A percentile compares a stretch with the other conserved stretches of the same genome.
Conservation (phyloP, 1,139 yeast genomes). For the Protomyces macrosporus region DNA sequence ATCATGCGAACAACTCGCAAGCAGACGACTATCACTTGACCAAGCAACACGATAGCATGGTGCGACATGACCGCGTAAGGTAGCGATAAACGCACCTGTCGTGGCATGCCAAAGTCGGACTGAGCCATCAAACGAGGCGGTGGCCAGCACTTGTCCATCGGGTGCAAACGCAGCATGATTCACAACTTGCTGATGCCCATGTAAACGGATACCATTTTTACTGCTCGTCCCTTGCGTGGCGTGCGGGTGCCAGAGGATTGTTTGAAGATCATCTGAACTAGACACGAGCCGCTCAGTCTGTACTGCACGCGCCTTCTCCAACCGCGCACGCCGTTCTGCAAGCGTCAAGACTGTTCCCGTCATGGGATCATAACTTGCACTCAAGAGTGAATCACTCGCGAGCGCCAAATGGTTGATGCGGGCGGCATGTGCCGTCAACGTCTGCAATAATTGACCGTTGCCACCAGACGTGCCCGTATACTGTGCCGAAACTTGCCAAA, state of each 20-base stretch:
- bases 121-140: conserved; percentile 92
- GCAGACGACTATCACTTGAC: conserved; percentile 88
- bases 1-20: conserved; percentile 92
- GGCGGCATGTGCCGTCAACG: conserved; percentile 85
- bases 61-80: conserved; percentile 95
- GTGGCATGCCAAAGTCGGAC: conserved; percentile 94
- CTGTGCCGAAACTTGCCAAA: conserved; percentile 69
- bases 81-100: conserved; percentile 84
- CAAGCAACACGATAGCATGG: conserved; percentile 98
- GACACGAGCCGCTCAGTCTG: conserved; percentile 74
- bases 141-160: conserved; percentile 83
- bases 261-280: conserved; percentile 95
- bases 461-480: conserved; percentile 49
- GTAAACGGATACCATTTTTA: conserved; percentile 87
- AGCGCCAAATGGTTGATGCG: conserved; percentile 95
- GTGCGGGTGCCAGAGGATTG: conserved; percentile 91
- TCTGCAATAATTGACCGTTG: conserved; percentile 50
- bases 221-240: conserved; percentile 47
- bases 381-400: conserved; percentile 80
- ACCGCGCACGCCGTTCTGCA: conserved; percentile 55
- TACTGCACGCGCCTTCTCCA: conserved; percentile 78
- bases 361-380: conserved; percentile 57
- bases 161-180: conserved; percentile 96
- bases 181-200: conserved; percentile 95
- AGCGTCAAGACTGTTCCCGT: conserved; percentile 15